phyloP scores from a whole-genome alignment of 2,329 filamentous ascomycete genomes.

The Fusarium concolor region DNA sequence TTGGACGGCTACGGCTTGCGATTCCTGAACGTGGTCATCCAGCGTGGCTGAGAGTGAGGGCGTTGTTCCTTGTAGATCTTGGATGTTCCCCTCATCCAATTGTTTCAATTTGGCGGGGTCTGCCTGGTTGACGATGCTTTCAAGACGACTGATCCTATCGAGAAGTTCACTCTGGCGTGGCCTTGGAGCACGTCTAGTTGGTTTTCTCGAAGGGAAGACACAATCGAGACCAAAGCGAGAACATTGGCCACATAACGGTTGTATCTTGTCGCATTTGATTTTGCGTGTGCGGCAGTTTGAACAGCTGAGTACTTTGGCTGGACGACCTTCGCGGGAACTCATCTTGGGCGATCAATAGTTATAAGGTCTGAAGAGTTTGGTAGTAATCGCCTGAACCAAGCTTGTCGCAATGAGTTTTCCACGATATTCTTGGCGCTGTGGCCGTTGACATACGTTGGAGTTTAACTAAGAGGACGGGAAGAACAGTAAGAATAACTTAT shows the following conservation, averaged over 20 bases:
- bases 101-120: conserved; percentile 49
- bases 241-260: conserved; percentile 66
- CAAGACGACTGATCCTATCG: conserved; percentile 57
- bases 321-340: conserved; percentile 33
- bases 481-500: background rate
- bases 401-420: background rate
- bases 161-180: conserved; percentile 59
- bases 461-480: conserved; percentile 2
- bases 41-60: conserved; percentile 13
- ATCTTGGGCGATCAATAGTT: conserved; percentile 25
- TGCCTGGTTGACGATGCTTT: conserved; percentile 59
- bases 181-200: conserved; percentile 55
- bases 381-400: background rate
- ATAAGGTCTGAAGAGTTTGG: background rate
- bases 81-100: conserved; percentile 37
- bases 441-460: conserved; percentile 25
- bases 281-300: conserved; percentile 73
- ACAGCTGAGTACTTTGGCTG: conserved; percentile 61
- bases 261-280: conserved; percentile 68
- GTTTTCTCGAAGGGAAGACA: conserved; percentile 59
- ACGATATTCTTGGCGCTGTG: conserved; percentile 1
- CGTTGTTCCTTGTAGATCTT: background rate
- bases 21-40: conserved; percentile 30
- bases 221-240: conserved; percentile 60
- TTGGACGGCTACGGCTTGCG: conserved; percentile 22